phyloP scores from a whole-genome alignment of 148 eudicot species.

The Spergularia marina region DNA sequence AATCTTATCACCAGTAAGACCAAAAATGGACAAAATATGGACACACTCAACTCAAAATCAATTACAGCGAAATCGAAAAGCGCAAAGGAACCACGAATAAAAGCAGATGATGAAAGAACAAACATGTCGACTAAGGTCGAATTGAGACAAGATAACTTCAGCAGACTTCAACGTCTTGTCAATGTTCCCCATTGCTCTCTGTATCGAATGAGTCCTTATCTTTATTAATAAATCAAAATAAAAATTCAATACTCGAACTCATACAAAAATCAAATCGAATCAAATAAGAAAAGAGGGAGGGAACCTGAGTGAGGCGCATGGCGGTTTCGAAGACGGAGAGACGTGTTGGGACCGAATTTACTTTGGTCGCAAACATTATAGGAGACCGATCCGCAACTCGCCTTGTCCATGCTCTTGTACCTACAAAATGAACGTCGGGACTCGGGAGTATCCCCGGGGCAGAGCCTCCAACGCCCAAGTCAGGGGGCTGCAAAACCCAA shows the following conservation, averaged over 20 bases:
- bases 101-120: constrained; percentile 1
- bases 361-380: too few species aligned
- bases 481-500: too few species aligned
- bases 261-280: constrained; percentile 9
- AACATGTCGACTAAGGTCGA: constrained; percentile 85
- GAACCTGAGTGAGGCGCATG: constrained; percentile 97
- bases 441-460: too few species aligned
- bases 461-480: too few species aligned
- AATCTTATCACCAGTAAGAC: too few species aligned
- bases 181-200: constrained; percentile 84
- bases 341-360: too few species aligned
- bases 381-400: too few species aligned
- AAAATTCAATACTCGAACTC: background rate
- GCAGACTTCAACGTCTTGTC: constrained; percentile 87
- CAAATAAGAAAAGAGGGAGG: constrained; percentile 1
- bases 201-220: constrained; percentile 79
- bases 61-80: background rate
- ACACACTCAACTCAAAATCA: background rate
- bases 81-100: background rate
- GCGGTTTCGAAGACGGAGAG: constrained; percentile 94
- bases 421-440: too few species aligned
- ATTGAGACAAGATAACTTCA: constrained; percentile 69
- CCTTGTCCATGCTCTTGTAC: too few species aligned
- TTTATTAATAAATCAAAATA: constrained; percentile 18
- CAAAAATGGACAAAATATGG: background rate